Evolutionary conservation across 2,329 filamentous ascomycete genomes (phyloP), one percentile per base, ranked within the genome.

Genomic region (Ilyonectria sp.): DNA sequence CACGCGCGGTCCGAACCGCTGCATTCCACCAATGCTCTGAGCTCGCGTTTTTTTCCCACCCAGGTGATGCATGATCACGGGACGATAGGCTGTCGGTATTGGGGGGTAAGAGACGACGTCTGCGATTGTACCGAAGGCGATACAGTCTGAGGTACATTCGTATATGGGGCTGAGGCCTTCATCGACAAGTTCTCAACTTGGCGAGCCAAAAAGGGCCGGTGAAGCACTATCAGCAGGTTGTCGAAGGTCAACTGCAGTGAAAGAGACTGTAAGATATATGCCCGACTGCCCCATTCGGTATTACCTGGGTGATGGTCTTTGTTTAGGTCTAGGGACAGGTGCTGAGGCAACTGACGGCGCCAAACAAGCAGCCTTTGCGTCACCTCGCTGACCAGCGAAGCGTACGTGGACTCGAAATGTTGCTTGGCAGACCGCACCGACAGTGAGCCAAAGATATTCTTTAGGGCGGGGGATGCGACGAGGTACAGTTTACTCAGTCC

Each of bases 1-100:
- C 75, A 21, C 74, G 77, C 0, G 82, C 81, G 6, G 80, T 84
- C 53, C 82, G 67, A 50, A 82, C 66, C 10, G 82, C 82, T 1
- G 82, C 82, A 37, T 82, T 74, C 71, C 76, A 77, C 74, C 79
- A 80, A 65, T 77, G 73, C 60, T 78, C 72, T 2, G 75, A 74
- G 50, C 74, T 78, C 37, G 15, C 44, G 33, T 15, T 40, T 35
- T 23, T 17, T 17, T 65, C 52, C 4, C 21, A 44, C 2, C 49
- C n/a, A 6, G 49, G 26, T 7, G 59, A 61, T 46, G 49, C 23
- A 15, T 29, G 8, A 15, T 37, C 8, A 26, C 23, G 23, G 23
- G 23, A 4, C 23, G 23, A 26, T 26, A 26, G 3, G 23, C 23
- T 26, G 23, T 26, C 23, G 23, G 23, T 26, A 9, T 23, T 23